phyloP scores from a whole-genome alignment of 208 protist species.

The Leishmania amazonensis region DNA sequence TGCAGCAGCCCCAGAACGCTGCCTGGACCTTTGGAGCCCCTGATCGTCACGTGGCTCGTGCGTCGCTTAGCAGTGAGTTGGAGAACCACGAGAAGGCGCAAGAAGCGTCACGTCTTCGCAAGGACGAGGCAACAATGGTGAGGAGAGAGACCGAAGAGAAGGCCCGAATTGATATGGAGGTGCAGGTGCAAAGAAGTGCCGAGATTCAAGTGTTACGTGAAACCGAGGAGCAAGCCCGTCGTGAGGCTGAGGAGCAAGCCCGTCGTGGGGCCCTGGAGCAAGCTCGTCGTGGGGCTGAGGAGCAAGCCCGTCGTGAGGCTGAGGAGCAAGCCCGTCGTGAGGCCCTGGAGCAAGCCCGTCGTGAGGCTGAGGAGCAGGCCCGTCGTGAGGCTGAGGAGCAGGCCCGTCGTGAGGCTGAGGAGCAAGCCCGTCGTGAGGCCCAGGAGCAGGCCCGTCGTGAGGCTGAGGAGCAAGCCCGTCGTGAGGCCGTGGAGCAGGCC shows the following conservation, averaged over 20 bases:
- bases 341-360: constrained; percentile 24
- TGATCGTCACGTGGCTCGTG: no score
- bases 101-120: neutral
- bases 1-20: neutral
- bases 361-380: constrained; percentile 23
- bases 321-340: constrained; percentile 18
- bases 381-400: constrained; percentile 31
- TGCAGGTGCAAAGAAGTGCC: neutral
- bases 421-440: no score
- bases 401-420: constrained; percentile 22
- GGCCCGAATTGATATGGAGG: neutral
- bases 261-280: no score
- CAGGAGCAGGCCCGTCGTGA: no score
- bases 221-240: constrained; percentile 25
- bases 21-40: neutral
- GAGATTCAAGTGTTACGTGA: constrained; percentile 12
- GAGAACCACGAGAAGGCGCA: neutral
- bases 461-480: constrained; percentile 68
- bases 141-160: constrained; percentile 20
- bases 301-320: constrained; percentile 19
- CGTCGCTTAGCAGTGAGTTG: neutral
- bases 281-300: constrained; percentile 25
- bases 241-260: constrained; percentile 24
- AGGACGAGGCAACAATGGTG: neutral
- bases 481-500: constrained; percentile 65